Evolutionary conservation across 2,329 filamentous ascomycete genomes (phyloP).

Genomic region (Nigrospora oryzae): DNA sequence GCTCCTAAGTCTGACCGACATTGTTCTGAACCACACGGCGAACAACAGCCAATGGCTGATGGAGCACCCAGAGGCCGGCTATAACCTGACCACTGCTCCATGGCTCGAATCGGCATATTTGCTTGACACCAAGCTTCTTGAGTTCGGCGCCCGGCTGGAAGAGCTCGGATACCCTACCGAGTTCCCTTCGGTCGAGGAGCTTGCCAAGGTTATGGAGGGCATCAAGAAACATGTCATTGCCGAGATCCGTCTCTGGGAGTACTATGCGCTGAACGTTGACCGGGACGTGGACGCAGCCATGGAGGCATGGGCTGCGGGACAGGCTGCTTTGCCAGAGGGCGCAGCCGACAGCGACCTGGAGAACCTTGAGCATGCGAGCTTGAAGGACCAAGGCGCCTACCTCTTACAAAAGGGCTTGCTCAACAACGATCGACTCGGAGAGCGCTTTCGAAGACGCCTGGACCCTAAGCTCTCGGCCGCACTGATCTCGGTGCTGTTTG

Average conservation of each 20-base stretch:
- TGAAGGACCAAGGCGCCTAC: constrained; percentile 50
- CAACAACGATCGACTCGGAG: constrained; percentile 67
- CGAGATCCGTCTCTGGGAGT: constrained; percentile 82
- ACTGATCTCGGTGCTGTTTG: constrained; percentile 57
- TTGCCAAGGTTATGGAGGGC: constrained; percentile 74
- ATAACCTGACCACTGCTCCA: constrained; percentile 86
- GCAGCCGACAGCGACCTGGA: constrained; percentile 28
- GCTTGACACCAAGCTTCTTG: constrained; percentile 56
- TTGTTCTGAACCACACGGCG: constrained; percentile 96
- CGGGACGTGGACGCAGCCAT: constrained; percentile 60
- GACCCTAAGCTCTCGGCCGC: constrained; percentile 64
- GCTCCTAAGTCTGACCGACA: constrained; percentile 83
- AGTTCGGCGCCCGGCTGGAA: constrained; percentile 67
- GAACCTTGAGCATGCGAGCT: constrained; percentile 34
- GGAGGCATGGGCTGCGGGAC: constrained; percentile 60
- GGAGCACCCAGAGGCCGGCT: constrained; percentile 90
- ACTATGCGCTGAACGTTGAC: constrained; percentile 77
- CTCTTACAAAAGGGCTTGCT: constrained; percentile 61
- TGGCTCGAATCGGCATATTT: constrained; percentile 59
- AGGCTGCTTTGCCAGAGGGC: constrained; percentile 44
- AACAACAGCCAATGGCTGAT: constrained; percentile 92
- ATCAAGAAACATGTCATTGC: constrained; percentile 75
- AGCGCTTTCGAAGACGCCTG: constrained; percentile 65
- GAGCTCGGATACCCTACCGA: constrained; percentile 68
- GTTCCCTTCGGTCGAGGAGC: constrained; percentile 61